A percentile compares a stretch with the other conserved stretches of the same genome.
Evolutionary conservation across 768 basidiomycete genomes (phyloP).

Genomic region (Leucocoprinus birnbaumii): DNA sequence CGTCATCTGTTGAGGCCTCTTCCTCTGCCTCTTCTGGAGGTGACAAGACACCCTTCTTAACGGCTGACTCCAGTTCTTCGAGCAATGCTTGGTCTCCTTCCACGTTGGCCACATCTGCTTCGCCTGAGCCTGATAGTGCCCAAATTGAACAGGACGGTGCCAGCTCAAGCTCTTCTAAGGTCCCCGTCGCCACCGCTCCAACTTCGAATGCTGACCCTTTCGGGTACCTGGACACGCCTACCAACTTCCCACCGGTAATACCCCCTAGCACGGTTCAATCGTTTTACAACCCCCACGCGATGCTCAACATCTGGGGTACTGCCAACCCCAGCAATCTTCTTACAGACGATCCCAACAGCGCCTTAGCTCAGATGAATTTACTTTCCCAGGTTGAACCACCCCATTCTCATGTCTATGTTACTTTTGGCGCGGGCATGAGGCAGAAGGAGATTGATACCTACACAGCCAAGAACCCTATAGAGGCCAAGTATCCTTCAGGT

Average conservation of each 20-base stretch:
- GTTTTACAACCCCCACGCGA: conserved; percentile 28
- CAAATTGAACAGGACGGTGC: background rate
- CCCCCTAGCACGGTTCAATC: conserved; percentile 29
- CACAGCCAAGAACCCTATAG: conserved; percentile 66
- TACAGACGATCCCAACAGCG: conserved; percentile 12
- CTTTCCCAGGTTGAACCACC: conserved; percentile 54
- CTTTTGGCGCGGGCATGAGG: conserved; percentile 82
- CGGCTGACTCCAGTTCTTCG: conserved; percentile 6
- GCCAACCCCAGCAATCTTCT: conserved; percentile 12
- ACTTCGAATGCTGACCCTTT: conserved; percentile 47
- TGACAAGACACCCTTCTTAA: conserved; percentile 1
- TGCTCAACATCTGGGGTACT: conserved; percentile 33
- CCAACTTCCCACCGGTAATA: conserved; percentile 25
- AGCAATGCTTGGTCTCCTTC: conserved; percentile 7
- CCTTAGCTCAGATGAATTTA: conserved; percentile 29
- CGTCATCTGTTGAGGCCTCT: background rate
- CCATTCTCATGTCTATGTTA: conserved; percentile 73
- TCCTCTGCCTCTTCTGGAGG: background rate
- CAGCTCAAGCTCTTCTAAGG: background rate
- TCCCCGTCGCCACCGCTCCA: conserved; percentile 5
- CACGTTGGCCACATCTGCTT: conserved; percentile 12
- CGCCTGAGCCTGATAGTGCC: conserved; percentile 1
- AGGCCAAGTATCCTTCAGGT: conserved; percentile 51
- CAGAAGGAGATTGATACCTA: conserved; percentile 84
- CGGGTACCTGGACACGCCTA: conserved; percentile 49